phyloP scores from a whole-genome alignment of 1,284 basidiomycete genomes.

The Pseudozyma flocculosa region DNA sequence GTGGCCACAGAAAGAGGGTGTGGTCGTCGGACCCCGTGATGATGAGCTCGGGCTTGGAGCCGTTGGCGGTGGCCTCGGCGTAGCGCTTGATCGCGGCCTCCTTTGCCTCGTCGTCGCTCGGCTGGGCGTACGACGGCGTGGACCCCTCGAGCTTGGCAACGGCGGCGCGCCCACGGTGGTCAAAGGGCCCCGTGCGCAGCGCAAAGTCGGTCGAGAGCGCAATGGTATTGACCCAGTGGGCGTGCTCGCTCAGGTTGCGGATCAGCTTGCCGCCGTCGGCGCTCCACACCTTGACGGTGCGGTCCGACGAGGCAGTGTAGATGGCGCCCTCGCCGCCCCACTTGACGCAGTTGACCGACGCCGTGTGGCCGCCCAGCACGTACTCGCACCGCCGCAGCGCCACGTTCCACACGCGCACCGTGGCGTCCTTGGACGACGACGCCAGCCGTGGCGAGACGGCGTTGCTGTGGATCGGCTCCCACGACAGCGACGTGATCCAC shows the following conservation, averaged over 20 bases:
- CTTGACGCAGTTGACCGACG: constrained; percentile 88
- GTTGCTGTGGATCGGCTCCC: constrained; percentile 82
- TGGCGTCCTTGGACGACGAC: constrained; percentile 92
- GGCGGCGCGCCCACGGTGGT: constrained; percentile 66
- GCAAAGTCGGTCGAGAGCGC: constrained; percentile 94
- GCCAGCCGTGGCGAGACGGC: constrained; percentile 68
- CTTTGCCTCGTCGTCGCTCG: constrained; percentile 11
- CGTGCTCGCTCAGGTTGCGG: constrained; percentile 83
- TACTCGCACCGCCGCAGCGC: constrained; percentile 74
- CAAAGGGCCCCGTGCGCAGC: constrained; percentile 89
- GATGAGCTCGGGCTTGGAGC: constrained; percentile 70
- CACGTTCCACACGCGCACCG: constrained; percentile 88
- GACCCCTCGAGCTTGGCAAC: background rate
- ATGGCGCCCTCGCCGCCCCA: constrained; percentile 71
- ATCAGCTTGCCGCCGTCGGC: constrained; percentile 69
- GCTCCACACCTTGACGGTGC: constrained; percentile 92
- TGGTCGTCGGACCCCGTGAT: constrained; percentile 87
- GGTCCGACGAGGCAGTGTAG: constrained; percentile 91
- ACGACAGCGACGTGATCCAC: constrained; percentile 94
- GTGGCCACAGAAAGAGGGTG: constrained; percentile 64
- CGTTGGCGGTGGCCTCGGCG: constrained; percentile 74
- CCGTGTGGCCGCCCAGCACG: constrained; percentile 87
- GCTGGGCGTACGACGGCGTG: constrained; percentile 22
- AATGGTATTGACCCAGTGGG: constrained; percentile 97
- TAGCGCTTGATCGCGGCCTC: constrained; percentile 61